These are phyloP conservation scores for Amborella trichopoda DNA, from an alignment of 164 flowering plant species.

Conservation along the genomic window DNA sequence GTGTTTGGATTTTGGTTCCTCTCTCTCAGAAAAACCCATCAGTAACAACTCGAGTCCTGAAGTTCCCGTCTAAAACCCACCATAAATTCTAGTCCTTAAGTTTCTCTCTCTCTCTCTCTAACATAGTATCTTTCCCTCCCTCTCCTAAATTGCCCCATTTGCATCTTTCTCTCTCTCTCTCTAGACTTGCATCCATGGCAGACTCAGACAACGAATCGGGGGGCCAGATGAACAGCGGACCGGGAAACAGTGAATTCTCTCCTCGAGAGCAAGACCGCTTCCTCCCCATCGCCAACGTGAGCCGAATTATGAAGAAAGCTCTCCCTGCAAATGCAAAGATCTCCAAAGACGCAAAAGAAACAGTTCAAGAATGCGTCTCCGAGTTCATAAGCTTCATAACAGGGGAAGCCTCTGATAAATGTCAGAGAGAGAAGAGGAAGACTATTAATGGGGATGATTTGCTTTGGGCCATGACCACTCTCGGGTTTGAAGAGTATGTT, in stretches of 20 bases:
- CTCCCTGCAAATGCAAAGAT: conserved; percentile 54
- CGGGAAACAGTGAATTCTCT: conserved; percentile 22
- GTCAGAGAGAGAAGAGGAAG: conserved; percentile 52
- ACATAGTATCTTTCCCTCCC: too few species aligned
- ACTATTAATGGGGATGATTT: conserved; percentile 59
- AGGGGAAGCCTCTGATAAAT: conserved; percentile 55
- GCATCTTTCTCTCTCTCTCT: too few species aligned
- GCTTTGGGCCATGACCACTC: conserved; percentile 56
- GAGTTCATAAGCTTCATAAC: conserved; percentile 62
- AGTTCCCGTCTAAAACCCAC: too few species aligned
- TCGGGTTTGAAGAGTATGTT: conserved; percentile 53
- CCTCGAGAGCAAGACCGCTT: conserved; percentile 47
- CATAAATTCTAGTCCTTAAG: too few species aligned
- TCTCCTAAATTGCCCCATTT: too few species aligned
- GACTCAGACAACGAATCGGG: conserved; percentile 48
- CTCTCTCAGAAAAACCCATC: too few species aligned
- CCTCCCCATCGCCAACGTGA: conserved; percentile 51
- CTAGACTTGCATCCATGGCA: too few species aligned
- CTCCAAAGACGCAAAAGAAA: conserved; percentile 55
- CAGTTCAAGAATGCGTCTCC: conserved; percentile 57
- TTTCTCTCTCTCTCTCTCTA: too few species aligned
- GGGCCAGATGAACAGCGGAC: conserved; percentile 6
- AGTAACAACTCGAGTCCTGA: too few species aligned
- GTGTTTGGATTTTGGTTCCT: too few species aligned
- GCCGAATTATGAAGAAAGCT: conserved; percentile 53